A percentile compares a stretch with the other conserved stretches of the same genome.
Conservation (phyloP, 768 basidiomycete species). For the Hericium alpestre region DNA sequence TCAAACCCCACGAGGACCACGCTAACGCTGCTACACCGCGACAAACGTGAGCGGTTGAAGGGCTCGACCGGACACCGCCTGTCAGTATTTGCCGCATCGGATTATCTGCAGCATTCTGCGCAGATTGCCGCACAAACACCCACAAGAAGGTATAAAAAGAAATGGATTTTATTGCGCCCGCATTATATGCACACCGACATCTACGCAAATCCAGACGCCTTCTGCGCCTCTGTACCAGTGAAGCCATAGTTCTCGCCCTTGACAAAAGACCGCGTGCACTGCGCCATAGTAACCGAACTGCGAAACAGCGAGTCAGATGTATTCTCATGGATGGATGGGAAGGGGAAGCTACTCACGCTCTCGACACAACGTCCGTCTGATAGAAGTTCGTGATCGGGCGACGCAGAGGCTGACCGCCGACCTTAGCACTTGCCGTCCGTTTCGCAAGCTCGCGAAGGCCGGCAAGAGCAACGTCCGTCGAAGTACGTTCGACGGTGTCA, state of each 20-base stretch:
- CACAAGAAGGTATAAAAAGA: no score
- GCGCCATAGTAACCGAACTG: constrained; percentile 93
- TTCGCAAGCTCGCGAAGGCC: constrained; percentile 55
- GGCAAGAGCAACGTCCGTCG: constrained; percentile 54
- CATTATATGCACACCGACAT: no score
- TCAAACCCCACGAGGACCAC: no score
- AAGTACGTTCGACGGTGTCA: constrained; percentile 70
- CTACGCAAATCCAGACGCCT: constrained; percentile 32
- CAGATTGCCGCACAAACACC: no score
- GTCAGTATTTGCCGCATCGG: no score
- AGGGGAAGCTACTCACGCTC: constrained; percentile 56
- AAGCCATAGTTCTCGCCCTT: constrained; percentile 59
- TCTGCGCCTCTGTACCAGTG: constrained; percentile 29
- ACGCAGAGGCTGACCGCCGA: constrained; percentile 49
- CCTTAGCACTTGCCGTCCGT: constrained; percentile 42
- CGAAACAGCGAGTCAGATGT: not conserved
- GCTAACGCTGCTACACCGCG: no score
- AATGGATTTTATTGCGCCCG: no score
- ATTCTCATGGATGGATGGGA: constrained; percentile 1
- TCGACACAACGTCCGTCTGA: constrained; percentile 88
- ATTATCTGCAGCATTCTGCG: no score
- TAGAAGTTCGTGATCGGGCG: constrained; percentile 91
- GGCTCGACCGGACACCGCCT: no score
- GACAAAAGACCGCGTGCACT: constrained; percentile 81
- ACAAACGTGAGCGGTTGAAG: no score